Conservation (phyloP, 495 filamentous ascomycete genomes). For the Xylaria scruposa region DNA sequence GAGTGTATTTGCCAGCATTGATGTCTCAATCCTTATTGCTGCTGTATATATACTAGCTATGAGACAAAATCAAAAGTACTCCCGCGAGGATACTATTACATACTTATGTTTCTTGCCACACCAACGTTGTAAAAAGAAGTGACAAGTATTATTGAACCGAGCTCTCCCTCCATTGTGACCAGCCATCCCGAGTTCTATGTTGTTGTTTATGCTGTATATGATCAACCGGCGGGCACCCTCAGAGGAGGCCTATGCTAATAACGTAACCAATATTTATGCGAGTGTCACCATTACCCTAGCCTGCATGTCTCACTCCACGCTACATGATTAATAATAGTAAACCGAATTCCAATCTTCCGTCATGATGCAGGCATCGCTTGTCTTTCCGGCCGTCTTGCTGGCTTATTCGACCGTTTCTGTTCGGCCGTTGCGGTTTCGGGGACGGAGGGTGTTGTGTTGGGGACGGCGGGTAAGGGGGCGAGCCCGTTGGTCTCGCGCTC, state of each 20-base stretch:
- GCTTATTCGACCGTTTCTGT: conserved; percentile 30
- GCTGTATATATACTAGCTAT: conserved; percentile 19
- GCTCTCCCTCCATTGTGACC: not conserved
- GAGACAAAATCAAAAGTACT: not conserved
- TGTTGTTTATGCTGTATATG: conserved; percentile 14
- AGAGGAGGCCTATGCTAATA: conserved; percentile 14
- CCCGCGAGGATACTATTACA: not conserved
- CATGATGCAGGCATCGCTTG: conserved; percentile 55
- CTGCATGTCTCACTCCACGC: conserved; percentile 14
- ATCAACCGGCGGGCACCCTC: not conserved
- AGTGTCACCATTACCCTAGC: not conserved
- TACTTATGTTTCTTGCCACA: not conserved
- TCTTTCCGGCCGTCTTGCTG: conserved; percentile 46
- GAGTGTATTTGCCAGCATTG: not conserved
- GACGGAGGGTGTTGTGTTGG: conserved; percentile 51
- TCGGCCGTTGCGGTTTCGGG: conserved; percentile 15
- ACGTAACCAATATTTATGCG: conserved; percentile 12
- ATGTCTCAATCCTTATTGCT: not conserved
- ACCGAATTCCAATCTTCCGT: conserved; percentile 5
- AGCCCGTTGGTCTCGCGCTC: conserved; percentile 67
- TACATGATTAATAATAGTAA: conserved; percentile 11
- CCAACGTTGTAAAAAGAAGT: not conserved
- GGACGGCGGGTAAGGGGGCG: conserved; percentile 64
- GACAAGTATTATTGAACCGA: not conserved
- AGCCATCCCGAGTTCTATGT: not conserved